Evolutionary conservation across 176 grass and related monocot genomes (phyloP), one percentile per base, ranked within the genome.

Genomic region (Cocos nucifera): DNA sequence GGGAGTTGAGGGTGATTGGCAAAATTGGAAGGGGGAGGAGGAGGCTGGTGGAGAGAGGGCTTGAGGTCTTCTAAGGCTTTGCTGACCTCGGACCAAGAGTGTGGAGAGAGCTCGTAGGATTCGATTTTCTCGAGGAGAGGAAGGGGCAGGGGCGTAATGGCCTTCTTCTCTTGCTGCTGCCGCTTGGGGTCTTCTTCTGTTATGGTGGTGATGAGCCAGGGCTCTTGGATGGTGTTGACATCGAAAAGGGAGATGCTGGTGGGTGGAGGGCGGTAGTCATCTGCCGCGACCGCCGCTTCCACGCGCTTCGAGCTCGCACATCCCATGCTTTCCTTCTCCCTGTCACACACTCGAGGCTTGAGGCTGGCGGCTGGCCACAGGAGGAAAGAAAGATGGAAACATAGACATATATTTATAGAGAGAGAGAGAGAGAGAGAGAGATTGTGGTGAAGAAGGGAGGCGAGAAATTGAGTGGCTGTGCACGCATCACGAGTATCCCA

Each of bases 41-140:
- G 19, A 17, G 50, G 4, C 0, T 73, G 57, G 49, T 73, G 28
- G 28, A 91, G 73, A 4, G 70, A 50, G 15, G 93, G 84, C 78
- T 88, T 98, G 78, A 91, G 86, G 62, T 88, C 87, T 50, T 98
- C 84, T 14, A 98, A 66, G 18, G 81, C 93, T 76, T 88, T 92
- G 84, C 93, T 92, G 29, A 98, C 93, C 66, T 98, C 93, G 0
- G 80, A 88, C 93, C 87, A 91, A 8, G 93, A 92, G 0, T 83
- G 78, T 17, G 87, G 93, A 2, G 81, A 73, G 1, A 74, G 54
- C 39, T 98, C 87, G 55, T 74, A 98, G 5, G 83, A 80, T 17
- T 98, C 84, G 20, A 98, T 81, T 70, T 97, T 98, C 27, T 98
- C 84, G 1, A 98, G 81, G 50, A 98, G 54, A 24, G 78, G 93